Percentiles rank a stretch among this genome's conserved stretches.
Conservation (phyloP, 2,329 filamentous ascomycete genomes). For the Curvularia eragrostidis region DNA sequence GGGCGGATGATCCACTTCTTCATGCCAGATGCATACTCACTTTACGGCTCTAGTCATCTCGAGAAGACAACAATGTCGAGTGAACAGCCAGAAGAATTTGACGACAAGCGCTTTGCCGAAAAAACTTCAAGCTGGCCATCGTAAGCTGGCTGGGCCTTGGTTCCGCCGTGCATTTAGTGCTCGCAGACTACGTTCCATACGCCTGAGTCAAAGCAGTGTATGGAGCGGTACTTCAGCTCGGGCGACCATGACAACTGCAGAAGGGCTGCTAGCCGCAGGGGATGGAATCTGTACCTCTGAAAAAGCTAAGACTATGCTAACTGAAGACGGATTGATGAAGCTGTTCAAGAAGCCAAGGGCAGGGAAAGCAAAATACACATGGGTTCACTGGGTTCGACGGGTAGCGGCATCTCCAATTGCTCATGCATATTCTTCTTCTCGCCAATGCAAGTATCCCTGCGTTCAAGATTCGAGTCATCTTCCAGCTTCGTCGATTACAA, state of each 20-base stretch:
- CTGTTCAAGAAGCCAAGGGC: conserved; percentile 43
- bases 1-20: conserved; percentile 16
- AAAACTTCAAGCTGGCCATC: conserved; percentile 24
- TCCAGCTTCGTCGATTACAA: neutral
- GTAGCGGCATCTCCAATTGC: conserved; percentile 20
- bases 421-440: neutral
- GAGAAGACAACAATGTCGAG: neutral
- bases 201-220: conserved; percentile 20
- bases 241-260: neutral
- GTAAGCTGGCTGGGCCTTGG: conserved; percentile 32
- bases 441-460: neutral
- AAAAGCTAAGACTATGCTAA: conserved; percentile 36
- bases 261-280: conserved; percentile 23
- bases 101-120: conserved; percentile 36
- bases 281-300: conserved; percentile 7
- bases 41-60: neutral
- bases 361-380: conserved; percentile 50
- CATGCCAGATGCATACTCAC: conserved; percentile 19
- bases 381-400: conserved; percentile 54
- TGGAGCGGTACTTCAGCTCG: conserved; percentile 28
- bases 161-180: conserved; percentile 30
- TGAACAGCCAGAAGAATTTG: conserved; percentile 28
- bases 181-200: conserved; percentile 28
- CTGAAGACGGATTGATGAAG: conserved; percentile 49
- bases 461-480: neutral